Base-by-base conservation (phyloP, 768 basidiomycete genomes). In the Termitomyces titanicus region DNA sequence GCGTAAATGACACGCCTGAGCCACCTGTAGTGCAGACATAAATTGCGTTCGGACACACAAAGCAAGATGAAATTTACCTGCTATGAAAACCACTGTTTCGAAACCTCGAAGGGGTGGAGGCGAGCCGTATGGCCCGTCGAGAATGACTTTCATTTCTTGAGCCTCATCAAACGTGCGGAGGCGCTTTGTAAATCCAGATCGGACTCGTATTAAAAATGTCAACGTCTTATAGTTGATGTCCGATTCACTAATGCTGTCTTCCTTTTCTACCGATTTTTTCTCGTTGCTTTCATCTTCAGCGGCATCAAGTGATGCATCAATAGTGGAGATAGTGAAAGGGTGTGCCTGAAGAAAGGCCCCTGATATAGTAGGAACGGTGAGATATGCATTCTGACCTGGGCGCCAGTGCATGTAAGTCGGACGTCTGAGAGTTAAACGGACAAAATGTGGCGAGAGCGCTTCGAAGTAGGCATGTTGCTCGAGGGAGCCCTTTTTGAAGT, bases 111-210 rank as follows among this genome's bases (percentile, higher is more conserved):
- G 60, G 38, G 71, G 63, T 0, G 78, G 78, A 0, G 76, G 71
- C 0, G 64, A 60, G 5, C 83, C 77, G 54, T 85, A 85, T 8
- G 84, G 84, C 3, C 84, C 84, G 35, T 88, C 86, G 1, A 89
- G 59, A 37, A 82, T 74, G 12, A 81, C 75, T 29, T 74, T 74
- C 37, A 81, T 67, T 17, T 64, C 64, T 43, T 57, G 38, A 10
- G 56, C 49, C 17, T 59, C 43, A 5, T 49, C 55, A 3, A 72
- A 76, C 2, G 52, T 65, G 45, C 75, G 63, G 42, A 85, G 68
- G 0, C 75, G 72, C 60, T 72, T 74, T 4, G 87, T 89, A 63
- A 87, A 83, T 0, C 88, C 88, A 17, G 73, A 68, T 35, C 79
- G 72, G 17, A 82, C 82, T 17, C 83, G 76, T 56, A 88, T 69